Percentiles rank a stretch among this genome's conserved stretches.
Conservation (phyloP, 75 land plant genomes). For the Selaginella tamariscina region DNA sequence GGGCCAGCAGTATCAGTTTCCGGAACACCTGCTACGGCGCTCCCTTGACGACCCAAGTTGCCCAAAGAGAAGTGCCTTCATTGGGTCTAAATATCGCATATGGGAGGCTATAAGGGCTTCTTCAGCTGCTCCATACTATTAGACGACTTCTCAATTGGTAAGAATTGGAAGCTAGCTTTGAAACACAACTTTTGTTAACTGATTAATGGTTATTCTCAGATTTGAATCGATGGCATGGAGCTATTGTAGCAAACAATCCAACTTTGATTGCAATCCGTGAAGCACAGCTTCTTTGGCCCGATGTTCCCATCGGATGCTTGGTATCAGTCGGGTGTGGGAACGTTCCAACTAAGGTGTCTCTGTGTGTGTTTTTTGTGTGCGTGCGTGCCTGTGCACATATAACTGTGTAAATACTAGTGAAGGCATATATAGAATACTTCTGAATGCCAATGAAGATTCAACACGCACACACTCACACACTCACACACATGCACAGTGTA, state of each 20-base stretch:
- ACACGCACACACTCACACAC: too few species aligned
- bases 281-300: conserved; percentile 99
- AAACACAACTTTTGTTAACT: too few species aligned
- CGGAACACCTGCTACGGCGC: conserved; percentile 42
- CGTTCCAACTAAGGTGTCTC: conserved; percentile 87
- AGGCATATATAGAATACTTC: too few species aligned
- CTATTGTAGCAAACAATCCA: conserved; percentile 95
- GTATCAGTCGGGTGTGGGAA: conserved; percentile 93
- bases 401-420: too few species aligned
- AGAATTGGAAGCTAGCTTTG: background rate
- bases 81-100: conserved; percentile 87
- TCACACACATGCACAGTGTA: too few species aligned
- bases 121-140: conserved; percentile 99
- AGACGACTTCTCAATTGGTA: conserved; percentile 92
- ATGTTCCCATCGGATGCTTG: conserved; percentile 64
- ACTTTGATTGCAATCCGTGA: conserved; percentile 93
- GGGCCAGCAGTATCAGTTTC: conserved; percentile 42
- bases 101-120: conserved; percentile 99
- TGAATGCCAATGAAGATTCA: too few species aligned
- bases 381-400: background rate
- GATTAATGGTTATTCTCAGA: conserved; percentile 37
- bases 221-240: conserved; percentile 95
- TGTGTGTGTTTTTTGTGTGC: background rate
- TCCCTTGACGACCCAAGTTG: conserved; percentile 42
- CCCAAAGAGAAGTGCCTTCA: conserved; percentile 56